phyloP scores from a whole-genome alignment of 352 stramenopile species.

The Globisporangium spinosum region DNA sequence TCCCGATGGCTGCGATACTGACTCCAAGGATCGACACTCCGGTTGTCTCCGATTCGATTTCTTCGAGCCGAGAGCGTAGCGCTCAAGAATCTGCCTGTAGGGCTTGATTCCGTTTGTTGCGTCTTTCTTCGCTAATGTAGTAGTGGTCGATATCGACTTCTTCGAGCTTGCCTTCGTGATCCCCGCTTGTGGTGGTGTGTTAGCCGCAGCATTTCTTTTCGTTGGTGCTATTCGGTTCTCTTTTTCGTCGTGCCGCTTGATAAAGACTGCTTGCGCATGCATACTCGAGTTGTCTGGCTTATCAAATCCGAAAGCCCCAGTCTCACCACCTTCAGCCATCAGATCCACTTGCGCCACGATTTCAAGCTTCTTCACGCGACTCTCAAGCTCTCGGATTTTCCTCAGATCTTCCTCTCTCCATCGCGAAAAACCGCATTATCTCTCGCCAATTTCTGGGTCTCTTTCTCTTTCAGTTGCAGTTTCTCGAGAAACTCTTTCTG shows the following conservation, averaged over 20 bases:
- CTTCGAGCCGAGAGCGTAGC: conserved; percentile 28
- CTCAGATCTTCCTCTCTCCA: conserved; percentile 58
- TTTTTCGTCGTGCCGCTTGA: conserved; percentile 8
- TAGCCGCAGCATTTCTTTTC: not conserved
- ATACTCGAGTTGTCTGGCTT: not conserved
- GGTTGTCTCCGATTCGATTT: conserved; percentile 14
- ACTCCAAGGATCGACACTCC: not conserved
- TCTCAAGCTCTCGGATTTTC: conserved; percentile 50
- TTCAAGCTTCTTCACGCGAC: conserved; percentile 41
- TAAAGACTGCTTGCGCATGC: not conserved
- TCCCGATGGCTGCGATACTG: not conserved
- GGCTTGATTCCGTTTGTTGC: conserved; percentile 8
- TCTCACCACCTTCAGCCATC: not conserved
- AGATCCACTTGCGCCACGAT: not conserved
- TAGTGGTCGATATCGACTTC: not conserved
- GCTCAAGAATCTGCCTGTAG: conserved; percentile 42
- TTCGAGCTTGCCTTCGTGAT: conserved; percentile 8
- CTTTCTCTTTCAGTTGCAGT: conserved; percentile 61
- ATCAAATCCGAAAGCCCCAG: no score
- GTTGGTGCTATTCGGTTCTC: not conserved
- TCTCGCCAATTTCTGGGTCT: conserved; percentile 43
- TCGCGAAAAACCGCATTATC: conserved; percentile 63
- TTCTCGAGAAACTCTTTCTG: conserved; percentile 46
- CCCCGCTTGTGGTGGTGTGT: not conserved
- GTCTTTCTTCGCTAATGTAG: not conserved